A percentile compares a stretch with the other conserved stretches of the same genome.
Conservation (phyloP, 768 basidiomycete genomes). For the Cubamyces lactineus region DNA sequence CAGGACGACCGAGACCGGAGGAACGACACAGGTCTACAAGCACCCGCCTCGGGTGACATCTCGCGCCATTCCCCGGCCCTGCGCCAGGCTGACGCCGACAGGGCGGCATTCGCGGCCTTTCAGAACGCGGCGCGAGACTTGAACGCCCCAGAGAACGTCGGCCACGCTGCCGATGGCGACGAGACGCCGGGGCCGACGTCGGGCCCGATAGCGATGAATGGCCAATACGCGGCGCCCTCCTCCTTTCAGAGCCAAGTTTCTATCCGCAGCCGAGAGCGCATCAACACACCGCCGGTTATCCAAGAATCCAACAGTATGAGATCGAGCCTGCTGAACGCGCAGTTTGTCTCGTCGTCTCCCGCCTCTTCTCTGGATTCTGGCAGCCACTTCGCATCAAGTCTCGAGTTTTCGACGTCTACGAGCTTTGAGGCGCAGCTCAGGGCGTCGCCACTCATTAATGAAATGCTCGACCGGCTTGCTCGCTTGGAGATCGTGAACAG, state of each 20-base stretch:
- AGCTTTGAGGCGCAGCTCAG: conserved; percentile 76
- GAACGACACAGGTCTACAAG: conserved; percentile 31
- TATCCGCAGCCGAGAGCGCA: conserved; percentile 42
- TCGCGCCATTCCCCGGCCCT: conserved; percentile 51
- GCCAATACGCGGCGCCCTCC: conserved; percentile 32
- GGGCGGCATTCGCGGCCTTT: conserved; percentile 43
- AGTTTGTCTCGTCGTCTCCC: conserved; percentile 69
- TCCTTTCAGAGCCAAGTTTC: conserved; percentile 45
- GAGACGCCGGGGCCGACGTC: conserved; percentile 44
- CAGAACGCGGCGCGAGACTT: conserved; percentile 10
- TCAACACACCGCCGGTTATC: conserved; percentile 52
- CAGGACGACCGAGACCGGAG: conserved; percentile 40
- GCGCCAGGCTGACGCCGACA: conserved; percentile 47
- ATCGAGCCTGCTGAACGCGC: conserved; percentile 48
- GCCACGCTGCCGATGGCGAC: conserved; percentile 58
- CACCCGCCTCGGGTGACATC: conserved; percentile 36
- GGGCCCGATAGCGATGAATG: conserved; percentile 34
- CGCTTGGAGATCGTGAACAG: conserved; percentile 71
- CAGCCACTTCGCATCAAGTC: conserved; percentile 57
- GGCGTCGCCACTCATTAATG: conserved; percentile 73
- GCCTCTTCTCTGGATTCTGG: conserved; percentile 79
- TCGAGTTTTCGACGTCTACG: conserved; percentile 43
- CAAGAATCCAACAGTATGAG: conserved; percentile 37
- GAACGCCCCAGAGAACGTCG: conserved; percentile 53
- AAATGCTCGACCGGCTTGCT: conserved; percentile 73